Evolutionary conservation across 1,284 basidiomycete species (phyloP).

Genomic region (Cryptococcus neoformans): DNA sequence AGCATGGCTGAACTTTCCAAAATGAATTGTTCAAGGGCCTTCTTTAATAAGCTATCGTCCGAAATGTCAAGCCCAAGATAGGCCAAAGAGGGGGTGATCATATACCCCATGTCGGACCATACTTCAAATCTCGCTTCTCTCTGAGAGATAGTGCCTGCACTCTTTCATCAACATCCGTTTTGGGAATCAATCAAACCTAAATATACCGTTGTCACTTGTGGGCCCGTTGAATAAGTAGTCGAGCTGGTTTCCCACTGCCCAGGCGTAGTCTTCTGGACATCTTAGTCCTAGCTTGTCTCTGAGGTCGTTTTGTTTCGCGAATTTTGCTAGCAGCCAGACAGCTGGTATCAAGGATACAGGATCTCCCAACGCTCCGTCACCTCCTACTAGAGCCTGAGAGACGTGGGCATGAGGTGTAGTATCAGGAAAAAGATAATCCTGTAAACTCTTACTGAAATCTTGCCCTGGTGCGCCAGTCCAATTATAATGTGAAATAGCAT

Average conservation of each 20-base stretch:
- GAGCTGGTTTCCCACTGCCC: constrained; percentile 36
- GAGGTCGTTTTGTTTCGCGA: constrained; percentile 13
- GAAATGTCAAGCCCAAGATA: constrained; percentile 54
- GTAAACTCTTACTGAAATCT: constrained; percentile 1
- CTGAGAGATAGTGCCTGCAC: constrained; percentile 26
- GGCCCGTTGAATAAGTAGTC: constrained; percentile 16
- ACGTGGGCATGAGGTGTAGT: constrained; percentile 10
- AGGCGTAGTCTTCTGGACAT: constrained; percentile 21
- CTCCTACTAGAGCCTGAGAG: constrained; percentile 20
- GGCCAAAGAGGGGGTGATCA: constrained; percentile 62
- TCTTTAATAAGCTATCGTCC: constrained; percentile 51
- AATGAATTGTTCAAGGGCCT: constrained; percentile 56
- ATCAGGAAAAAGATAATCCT: constrained; percentile 5
- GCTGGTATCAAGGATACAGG: constrained; percentile 25
- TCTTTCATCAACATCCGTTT: not conserved
- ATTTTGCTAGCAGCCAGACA: constrained; percentile 27
- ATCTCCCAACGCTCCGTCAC: constrained; percentile 32
- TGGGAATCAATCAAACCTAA: not conserved
- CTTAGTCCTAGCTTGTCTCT: constrained; percentile 1
- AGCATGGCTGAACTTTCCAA: constrained; percentile 51
- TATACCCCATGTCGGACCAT: constrained; percentile 61
- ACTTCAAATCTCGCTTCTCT: constrained; percentile 39
- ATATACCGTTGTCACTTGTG: constrained; percentile 16
- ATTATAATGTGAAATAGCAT: constrained; percentile 15
- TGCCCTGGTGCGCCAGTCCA: constrained; percentile 16